Evolutionary conservation across 1,139 yeast genomes (phyloP), one percentile per base, ranked within the genome.

Genomic region (Geotrichum siamense): DNA sequence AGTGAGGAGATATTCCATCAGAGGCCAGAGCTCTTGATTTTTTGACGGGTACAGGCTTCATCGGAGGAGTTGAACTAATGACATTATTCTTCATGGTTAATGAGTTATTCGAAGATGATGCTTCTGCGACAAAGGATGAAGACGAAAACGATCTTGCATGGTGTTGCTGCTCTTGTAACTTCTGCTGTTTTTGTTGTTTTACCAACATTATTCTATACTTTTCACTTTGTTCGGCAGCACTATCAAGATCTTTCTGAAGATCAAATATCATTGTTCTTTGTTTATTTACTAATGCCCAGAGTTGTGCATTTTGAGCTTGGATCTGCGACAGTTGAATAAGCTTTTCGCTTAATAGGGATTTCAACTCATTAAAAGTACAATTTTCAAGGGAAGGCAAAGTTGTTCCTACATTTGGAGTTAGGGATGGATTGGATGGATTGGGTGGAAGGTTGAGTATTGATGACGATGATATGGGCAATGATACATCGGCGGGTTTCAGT

Each of bases 241-340:
- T 47, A 32, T 55, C 61, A 16, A 60, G 48, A 39, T 60, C 63
- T 26, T 51, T 46, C 35, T 57, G 64, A 9, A 59, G 49, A 10
- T 59, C 63, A 33, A 55, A 48, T 32, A 60, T 58, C 54, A 58
- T 59, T 16, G 54, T 50, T 13, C 60, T 55, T 38, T 60, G 64
- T 38, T 57, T 54, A 40, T 55, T 54, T 33, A 59, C 60, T 38
- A 59, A 50, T 28, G 54, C 47, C 62, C 62, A 57, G 30, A 60
- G 51, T 42, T 60, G 61, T 2, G 54, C 43, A 44, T 59, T 59
- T 47, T 59, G 61, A n/a, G 52, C 35, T 41, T 55, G 56, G 26
- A 56, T 44, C 41, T 54, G 56, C 2, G 55, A 47, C 16, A 47
- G 33, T 22, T 47, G 45, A 28, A 47, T 40, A 12, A 47, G 41